Evolutionary conservation across 2,329 filamentous ascomycete species (phyloP).

Genomic region (Mollisiaceae sp.): DNA sequence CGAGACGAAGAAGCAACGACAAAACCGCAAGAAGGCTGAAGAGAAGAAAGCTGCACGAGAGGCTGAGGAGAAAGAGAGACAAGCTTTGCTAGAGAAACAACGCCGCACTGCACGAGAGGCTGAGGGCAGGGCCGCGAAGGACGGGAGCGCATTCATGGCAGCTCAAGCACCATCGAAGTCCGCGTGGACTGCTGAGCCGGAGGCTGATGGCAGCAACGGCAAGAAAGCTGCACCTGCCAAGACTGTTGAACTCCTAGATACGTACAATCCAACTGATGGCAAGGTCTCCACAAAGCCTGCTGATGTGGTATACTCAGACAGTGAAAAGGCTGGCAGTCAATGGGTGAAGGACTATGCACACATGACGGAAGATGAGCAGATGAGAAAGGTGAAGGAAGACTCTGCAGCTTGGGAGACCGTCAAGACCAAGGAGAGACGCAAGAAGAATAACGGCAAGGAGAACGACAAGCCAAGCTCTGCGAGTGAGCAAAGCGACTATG

Average conservation of each 20-base stretch:
- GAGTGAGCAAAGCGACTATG: conserved; percentile 33
- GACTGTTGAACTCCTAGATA: conserved; percentile 60
- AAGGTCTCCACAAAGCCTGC: conserved; percentile 35
- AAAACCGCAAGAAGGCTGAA: conserved; percentile 89
- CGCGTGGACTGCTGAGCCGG: conserved; percentile 49
- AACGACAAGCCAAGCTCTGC: conserved; percentile 33
- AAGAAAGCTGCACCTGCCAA: conserved; percentile 42
- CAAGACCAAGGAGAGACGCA: conserved; percentile 47
- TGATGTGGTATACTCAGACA: conserved; percentile 32
- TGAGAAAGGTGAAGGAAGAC: conserved; percentile 58
- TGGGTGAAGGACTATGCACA: conserved; percentile 40
- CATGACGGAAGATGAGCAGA: conserved; percentile 67
- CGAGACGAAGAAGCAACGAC: conserved; percentile 94
- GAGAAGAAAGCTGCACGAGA: conserved; percentile 76
- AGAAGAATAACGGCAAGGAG: conserved; percentile 32
- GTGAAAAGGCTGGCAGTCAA: conserved; percentile 30
- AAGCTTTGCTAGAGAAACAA: conserved; percentile 79
- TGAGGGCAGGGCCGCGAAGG: conserved; percentile 82
- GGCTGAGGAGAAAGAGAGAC: conserved; percentile 79
- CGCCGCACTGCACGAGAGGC: conserved; percentile 80
- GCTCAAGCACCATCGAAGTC: conserved; percentile 50
- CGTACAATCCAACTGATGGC: conserved; percentile 52
- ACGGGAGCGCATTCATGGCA: conserved; percentile 68
- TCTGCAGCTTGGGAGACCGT: conserved; percentile 65
- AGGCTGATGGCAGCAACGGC: conserved; percentile 18